phyloP scores from a whole-genome alignment of 2,329 filamentous ascomycete genomes.

The Colletotrichum echinochloae region DNA sequence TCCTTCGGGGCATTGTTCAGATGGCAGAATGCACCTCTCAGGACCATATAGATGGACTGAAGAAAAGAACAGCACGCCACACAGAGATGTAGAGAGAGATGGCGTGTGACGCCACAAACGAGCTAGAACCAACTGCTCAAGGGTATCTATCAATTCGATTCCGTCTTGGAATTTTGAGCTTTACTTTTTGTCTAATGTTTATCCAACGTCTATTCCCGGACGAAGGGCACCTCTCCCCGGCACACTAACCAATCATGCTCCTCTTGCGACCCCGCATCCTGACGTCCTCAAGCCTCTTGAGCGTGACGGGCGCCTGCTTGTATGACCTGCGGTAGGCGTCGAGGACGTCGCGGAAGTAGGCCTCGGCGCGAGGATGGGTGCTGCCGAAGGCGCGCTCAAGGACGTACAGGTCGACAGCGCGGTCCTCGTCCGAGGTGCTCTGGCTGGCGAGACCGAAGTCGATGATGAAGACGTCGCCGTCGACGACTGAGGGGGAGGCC shows the following conservation, averaged over 20 bases:
- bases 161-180: slow-evolving; percentile 39
- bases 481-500: slow-evolving; percentile 49
- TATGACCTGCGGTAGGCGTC: slow-evolving; percentile 79
- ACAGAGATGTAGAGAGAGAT: neutral
- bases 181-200: neutral
- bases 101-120: neutral
- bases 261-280: slow-evolving; percentile 94
- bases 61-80: slow-evolving; percentile 12
- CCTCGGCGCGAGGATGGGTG: slow-evolving; percentile 89
- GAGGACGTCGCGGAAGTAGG: slow-evolving; percentile 79
- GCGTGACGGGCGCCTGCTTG: slow-evolving; percentile 78
- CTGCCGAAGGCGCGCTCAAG: slow-evolving; percentile 94
- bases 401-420: slow-evolving; percentile 96
- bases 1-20: slow-evolving; percentile 10
- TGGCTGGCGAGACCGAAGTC: slow-evolving; percentile 93
- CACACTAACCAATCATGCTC: slow-evolving; percentile 86
- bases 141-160: slow-evolving; percentile 41
- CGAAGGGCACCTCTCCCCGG: neutral
- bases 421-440: slow-evolving; percentile 86
- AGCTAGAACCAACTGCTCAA: slow-evolving; percentile 12
- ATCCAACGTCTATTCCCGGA: slow-evolving; percentile 29
- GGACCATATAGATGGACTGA: slow-evolving; percentile 11
- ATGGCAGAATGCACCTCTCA: slow-evolving; percentile 26
- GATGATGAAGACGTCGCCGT: slow-evolving; percentile 88
- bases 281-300: slow-evolving; percentile 91